Base-by-base conservation (phyloP, 306 rosid species). In the Fragaria iinumae region DNA sequence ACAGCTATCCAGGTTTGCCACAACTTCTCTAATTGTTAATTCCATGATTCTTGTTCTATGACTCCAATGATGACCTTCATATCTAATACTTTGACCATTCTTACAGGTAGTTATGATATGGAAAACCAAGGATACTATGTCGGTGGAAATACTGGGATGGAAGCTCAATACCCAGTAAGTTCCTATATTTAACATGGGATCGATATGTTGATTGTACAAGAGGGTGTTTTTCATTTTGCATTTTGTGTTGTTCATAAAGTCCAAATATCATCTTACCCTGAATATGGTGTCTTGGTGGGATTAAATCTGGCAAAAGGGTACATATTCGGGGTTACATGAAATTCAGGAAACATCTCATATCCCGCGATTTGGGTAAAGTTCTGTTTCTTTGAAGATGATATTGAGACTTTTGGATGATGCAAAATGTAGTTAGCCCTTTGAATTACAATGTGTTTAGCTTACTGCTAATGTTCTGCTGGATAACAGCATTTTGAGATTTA, bases 151-250 rank as follows among this genome's bases (percentile, higher is more conserved):
- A 66, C 87, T 25, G 82, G 84, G 13, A 34, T 81, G 80, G 91
- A 88, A 73, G 80, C 79, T 66, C 96, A 90, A 77, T 90, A 89
- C 84, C 89, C 91, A 38, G 97, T 92, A 78, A 90, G 91, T 80
- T n/a, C 81, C 62, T 57, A 41, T 6, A 60, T 65, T 44, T 67
- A 63, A 57, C 29, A 62, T 32, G 50, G 18, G 27, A 23, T 74
- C 76, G 7, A 63, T 27, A 10, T 74, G n/a, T 60, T 50, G 47
- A 44, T 43, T 32, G 43, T 2, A 63, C 39, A 32, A 6, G 6
- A 63, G 68, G 68, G 68, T 32, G 5, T 36, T 66, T 36, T 65
- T 65, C 41, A 65, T 10, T 66, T 34, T 66, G 25, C 69, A 65
- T 23, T 36, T 44, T 65, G n/a, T 18, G 48, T 38, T 38, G 70